Base-by-base conservation (phyloP, 106 monocot genomes). In the Triglochin maritima region DNA sequence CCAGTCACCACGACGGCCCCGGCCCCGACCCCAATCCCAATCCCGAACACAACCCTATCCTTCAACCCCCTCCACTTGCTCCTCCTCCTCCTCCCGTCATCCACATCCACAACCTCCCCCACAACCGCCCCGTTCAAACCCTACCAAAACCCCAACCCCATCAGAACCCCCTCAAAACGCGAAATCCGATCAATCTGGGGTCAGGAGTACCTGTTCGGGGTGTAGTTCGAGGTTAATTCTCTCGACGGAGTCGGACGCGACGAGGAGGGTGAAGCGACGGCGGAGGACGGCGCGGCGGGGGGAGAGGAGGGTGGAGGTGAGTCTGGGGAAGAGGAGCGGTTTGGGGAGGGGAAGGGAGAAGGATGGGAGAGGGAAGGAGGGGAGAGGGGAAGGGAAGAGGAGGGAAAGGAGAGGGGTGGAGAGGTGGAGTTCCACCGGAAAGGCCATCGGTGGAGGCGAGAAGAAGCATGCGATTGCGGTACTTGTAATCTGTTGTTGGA, bases 11-110 rank as follows among this genome's bases (percentile, higher is more conserved):
- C 83, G 44, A 87, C 69, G 0, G 81, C 86, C 6, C 89, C 94
- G 4, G 80, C 72, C 8, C 77, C 81, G 8, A 94, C 53, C 17
- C 94, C 94, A 70, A 94, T 87, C 51, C 70, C 87, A 4, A 94
- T 60, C 9, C 94, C 94, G 14, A 89, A 81, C n/a, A 85, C 14
- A 49, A 94, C 82, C 43, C 94, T 66, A 59, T 94, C 85, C 74
- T 66, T 78, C 7, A 64, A 17, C n/a, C 49, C 47, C 48, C 13
- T 49, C 48, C 64, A 48, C 15, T 16, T 47, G 16, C 13, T 64
- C 16, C 49, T n/a, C 62, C 13, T 45, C 46, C 45, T 14, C 10
- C 17, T 3, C 48, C 49, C 47, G 4, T 64, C 47, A 5, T 64
- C 64, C n/a, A 64, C 47, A 5, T 13, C 45, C 64, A 48, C 2